phyloP scores from a whole-genome alignment of 306 rosid species.

The Hylodesmum podocarpum region DNA sequence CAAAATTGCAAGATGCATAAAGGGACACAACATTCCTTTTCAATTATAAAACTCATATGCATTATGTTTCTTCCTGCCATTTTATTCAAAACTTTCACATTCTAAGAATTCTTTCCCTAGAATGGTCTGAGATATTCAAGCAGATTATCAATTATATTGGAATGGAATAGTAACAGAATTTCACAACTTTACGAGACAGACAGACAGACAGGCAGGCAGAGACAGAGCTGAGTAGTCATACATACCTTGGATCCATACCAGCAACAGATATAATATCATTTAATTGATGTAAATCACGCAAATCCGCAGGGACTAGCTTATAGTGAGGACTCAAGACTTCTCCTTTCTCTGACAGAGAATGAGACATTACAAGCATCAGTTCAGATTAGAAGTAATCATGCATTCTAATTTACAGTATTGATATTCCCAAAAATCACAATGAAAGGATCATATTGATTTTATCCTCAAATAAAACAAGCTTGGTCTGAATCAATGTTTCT shows the following conservation, averaged over 20 bases:
- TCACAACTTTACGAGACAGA: not conserved
- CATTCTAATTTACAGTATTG: constrained; percentile 6
- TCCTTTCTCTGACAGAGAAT: constrained; percentile 68
- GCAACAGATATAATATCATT: constrained; percentile 64
- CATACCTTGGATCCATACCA: constrained; percentile 83
- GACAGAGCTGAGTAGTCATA: constrained; percentile 18
- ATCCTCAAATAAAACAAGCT: constrained; percentile 5
- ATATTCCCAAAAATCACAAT: not conserved
- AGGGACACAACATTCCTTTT: not conserved
- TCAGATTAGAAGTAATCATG: not conserved
- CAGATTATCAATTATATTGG: not conserved
- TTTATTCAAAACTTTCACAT: not conserved
- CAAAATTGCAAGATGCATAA: not conserved
- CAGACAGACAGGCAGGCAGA: not conserved
- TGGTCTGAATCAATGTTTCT: not conserved
- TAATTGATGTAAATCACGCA: constrained; percentile 64
- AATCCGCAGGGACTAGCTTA: constrained; percentile 83
- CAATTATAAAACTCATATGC: not conserved
- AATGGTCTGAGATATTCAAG: constrained; percentile 3
- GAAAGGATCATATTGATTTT: constrained; percentile 5
- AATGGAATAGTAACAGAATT: not conserved
- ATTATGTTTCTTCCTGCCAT: too few species aligned
- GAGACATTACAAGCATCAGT: constrained; percentile 11
- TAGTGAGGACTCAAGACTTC: constrained; percentile 78
- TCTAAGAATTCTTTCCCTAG: not conserved